Percentiles rank a stretch among this genome's conserved stretches.
phyloP scores from a whole-genome alignment of 768 basidiomycete genomes.

The Mycena vitilis region DNA sequence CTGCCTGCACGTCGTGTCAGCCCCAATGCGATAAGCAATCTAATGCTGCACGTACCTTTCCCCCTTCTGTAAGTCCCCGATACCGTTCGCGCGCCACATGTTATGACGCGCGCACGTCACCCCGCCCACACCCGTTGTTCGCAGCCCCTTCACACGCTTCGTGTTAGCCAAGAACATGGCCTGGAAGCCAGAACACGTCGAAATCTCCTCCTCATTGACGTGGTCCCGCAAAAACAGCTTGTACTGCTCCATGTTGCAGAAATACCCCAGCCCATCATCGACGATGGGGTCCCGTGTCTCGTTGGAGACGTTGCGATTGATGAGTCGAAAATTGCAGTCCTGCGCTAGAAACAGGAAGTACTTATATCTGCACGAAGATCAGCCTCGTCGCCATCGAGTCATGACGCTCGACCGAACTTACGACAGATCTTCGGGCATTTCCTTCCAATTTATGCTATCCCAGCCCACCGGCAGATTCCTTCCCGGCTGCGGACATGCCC shows the following conservation, averaged over 20 bases:
- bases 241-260: slow-evolving; percentile 2
- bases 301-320: slow-evolving; percentile 7
- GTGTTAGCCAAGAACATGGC: slow-evolving; percentile 14
- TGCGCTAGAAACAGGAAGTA: not conserved
- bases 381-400: too few species aligned
- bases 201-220: slow-evolving; percentile 26
- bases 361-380: slow-evolving; percentile 22
- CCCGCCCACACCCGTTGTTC: slow-evolving; percentile 22
- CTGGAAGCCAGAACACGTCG: slow-evolving; percentile 22
- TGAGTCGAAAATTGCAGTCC: slow-evolving; percentile 5
- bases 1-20: not conserved
- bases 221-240: not conserved
- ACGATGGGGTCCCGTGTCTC: slow-evolving; percentile 4
- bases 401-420: not conserved
- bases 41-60: not conserved
- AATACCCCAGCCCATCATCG: slow-evolving; percentile 12
- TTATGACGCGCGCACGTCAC: slow-evolving; percentile 32
- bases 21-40: too few species aligned
- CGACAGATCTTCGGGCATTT: slow-evolving; percentile 4
- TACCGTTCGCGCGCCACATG: slow-evolving; percentile 26
- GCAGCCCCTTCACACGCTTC: slow-evolving; percentile 29
- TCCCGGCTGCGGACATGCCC: slow-evolving; percentile 1
- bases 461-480: not conserved
- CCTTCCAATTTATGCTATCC: not conserved
- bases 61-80: slow-evolving; percentile 9